Percentiles rank a stretch among this genome's conserved stretches.
Evolutionary conservation across 2,329 filamentous ascomycete species (phyloP).

Genomic region (Clonostachys chloroleuca): DNA sequence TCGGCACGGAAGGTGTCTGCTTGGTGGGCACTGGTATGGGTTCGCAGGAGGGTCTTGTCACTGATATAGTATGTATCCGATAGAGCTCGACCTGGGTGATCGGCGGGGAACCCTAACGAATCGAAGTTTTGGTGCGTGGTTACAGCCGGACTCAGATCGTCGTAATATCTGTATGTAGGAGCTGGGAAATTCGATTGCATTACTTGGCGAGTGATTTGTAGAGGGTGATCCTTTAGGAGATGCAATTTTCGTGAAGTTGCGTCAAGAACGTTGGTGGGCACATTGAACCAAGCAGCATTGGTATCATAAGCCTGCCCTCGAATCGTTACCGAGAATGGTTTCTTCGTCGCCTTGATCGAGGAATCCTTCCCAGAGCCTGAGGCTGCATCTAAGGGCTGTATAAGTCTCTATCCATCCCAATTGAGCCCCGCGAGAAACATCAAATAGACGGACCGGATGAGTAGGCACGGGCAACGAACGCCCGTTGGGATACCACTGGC

Average conservation of each 20-base stretch:
- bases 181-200: slow-evolving; percentile 84
- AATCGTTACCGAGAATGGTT: slow-evolving; percentile 43
- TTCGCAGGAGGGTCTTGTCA: slow-evolving; percentile 75
- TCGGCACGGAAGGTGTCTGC: slow-evolving; percentile 73
- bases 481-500: too few relatives aligned
- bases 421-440: not conserved
- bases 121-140: slow-evolving; percentile 89
- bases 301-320: slow-evolving; percentile 60
- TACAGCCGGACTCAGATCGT: slow-evolving; percentile 77
- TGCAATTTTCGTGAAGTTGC: slow-evolving; percentile 79
- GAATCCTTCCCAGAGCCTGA: slow-evolving; percentile 4
- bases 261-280: slow-evolving; percentile 68
- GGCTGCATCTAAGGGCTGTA: not conserved
- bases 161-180: slow-evolving; percentile 72
- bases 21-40: slow-evolving; percentile 93
- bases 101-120: slow-evolving; percentile 82
- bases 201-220: slow-evolving; percentile 85
- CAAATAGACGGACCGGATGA: not conserved
- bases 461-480: too few relatives aligned
- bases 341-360: slow-evolving; percentile 7
- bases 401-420: not conserved
- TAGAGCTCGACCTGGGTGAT: slow-evolving; percentile 82
- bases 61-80: slow-evolving; percentile 98
- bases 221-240: slow-evolving; percentile 83
- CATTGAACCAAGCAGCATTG: slow-evolving; percentile 80